A percentile compares a stretch with the other conserved stretches of the same genome.
Conservation (phyloP, 129 eudicot species). For the Deinandra increscens region DNA sequence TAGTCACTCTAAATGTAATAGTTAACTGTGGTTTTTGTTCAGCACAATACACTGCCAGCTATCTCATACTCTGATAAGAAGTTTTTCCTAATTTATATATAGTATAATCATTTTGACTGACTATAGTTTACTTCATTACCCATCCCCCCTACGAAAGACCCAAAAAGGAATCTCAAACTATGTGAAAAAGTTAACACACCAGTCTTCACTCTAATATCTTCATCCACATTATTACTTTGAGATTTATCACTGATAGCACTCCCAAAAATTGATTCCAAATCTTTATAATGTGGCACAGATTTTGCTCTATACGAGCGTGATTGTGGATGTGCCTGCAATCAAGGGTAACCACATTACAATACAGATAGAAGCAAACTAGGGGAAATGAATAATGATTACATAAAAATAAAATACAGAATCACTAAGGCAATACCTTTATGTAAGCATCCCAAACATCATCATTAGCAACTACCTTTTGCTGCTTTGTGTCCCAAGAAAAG, state of each 20-base stretch:
- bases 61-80: background rate
- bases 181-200: slow-evolving; percentile 31
- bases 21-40: background rate
- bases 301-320: slow-evolving; percentile 44
- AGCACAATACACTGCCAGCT: background rate
- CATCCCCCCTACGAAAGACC: background rate
- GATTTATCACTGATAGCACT: slow-evolving; percentile 21
- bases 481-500: slow-evolving; percentile 50
- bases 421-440: slow-evolving; percentile 39
- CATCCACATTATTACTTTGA: slow-evolving; percentile 32
- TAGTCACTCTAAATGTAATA: background rate
- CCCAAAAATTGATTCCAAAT: slow-evolving; percentile 47
- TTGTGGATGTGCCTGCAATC: slow-evolving; percentile 47
- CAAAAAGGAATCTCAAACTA: slow-evolving; percentile 1
- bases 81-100: background rate
- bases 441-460: slow-evolving; percentile 59
- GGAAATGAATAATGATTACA: background rate
- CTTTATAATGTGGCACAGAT: slow-evolving; percentile 40
- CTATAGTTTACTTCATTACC: background rate
- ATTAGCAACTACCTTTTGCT: slow-evolving; percentile 47
- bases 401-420: background rate
- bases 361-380: slow-evolving; percentile 6
- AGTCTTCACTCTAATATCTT: slow-evolving; percentile 32
- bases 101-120: background rate
- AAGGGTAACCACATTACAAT: slow-evolving; percentile 11